Percentiles rank a stretch among this genome's conserved stretches.
Conservation (phyloP, 2,329 filamentous ascomycete species). For the Gnomoniopsis smithogilvyi region DNA sequence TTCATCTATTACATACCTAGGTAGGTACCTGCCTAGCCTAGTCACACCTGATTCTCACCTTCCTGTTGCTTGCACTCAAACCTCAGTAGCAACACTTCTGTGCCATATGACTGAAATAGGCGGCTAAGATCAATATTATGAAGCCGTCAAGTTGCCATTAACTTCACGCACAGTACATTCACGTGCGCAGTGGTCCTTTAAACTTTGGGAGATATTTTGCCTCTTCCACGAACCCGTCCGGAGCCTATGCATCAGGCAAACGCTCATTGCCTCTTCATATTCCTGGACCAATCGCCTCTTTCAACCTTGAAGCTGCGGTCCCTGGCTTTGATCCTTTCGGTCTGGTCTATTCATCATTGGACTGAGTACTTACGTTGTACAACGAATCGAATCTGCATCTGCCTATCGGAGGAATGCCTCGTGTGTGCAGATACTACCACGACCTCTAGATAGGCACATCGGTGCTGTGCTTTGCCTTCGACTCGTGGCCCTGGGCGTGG, state of each 20-base stretch:
- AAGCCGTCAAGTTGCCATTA: background rate
- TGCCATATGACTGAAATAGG: background rate
- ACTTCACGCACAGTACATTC: background rate
- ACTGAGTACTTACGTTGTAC: background rate
- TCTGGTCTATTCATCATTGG: background rate
- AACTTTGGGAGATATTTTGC: too few species aligned
- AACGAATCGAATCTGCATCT: too few species aligned
- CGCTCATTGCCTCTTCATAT: background rate
- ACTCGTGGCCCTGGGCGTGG: background rate
- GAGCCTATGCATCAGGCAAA: background rate
- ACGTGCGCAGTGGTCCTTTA: background rate
- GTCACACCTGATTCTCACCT: too few species aligned
- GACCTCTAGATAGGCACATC: background rate
- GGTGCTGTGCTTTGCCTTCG: background rate
- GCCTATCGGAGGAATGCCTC: too few species aligned
- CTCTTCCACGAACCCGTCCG: background rate
- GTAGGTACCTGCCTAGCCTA: too few species aligned
- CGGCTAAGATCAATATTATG: background rate
- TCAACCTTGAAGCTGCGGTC: background rate
- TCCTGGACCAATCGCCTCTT: background rate
- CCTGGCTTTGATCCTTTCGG: background rate
- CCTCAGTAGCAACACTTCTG: too few species aligned
- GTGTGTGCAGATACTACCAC: too few species aligned
- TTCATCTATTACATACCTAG: too few species aligned
- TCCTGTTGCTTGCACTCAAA: too few species aligned